Evolutionary conservation across 2,329 filamentous ascomycete species (phyloP).

Genomic region (Dothiorella sarmentorum): DNA sequence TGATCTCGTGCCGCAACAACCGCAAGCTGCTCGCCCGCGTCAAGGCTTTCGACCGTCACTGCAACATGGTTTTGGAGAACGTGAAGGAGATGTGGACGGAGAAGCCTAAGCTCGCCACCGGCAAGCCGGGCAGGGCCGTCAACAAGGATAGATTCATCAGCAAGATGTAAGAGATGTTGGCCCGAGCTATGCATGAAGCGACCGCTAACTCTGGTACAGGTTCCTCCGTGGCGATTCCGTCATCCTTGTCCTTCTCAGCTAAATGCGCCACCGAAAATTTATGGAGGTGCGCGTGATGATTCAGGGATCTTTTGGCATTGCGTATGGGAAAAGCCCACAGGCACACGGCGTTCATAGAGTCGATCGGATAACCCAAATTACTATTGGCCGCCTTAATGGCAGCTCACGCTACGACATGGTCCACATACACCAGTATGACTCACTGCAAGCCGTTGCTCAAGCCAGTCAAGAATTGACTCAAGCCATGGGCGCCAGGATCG

Average conservation of each 20-base stretch:
- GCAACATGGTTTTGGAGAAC: slow-evolving; percentile 98
- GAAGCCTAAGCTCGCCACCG: slow-evolving; percentile 74
- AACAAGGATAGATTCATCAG: slow-evolving; percentile 99
- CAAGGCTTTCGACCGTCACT: slow-evolving; percentile 97
- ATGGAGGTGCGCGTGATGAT: slow-evolving; percentile 12
- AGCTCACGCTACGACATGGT: background rate
- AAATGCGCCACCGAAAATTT: slow-evolving; percentile 4
- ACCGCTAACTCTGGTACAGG: slow-evolving; percentile 44
- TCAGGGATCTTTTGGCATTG: slow-evolving; percentile 14
- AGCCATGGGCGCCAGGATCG: slow-evolving; percentile 73
- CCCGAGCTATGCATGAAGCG: background rate
- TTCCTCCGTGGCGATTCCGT: slow-evolving; percentile 86
- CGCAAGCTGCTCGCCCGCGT: slow-evolving; percentile 95
- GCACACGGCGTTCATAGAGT: slow-evolving; percentile 18
- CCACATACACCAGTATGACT: slow-evolving; percentile 1
- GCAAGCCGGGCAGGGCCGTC: slow-evolving; percentile 83
- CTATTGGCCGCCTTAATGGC: background rate
- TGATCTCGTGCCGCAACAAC: slow-evolving; percentile 98
- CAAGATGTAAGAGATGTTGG: slow-evolving; percentile 73
- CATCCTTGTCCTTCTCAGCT: slow-evolving; percentile 81
- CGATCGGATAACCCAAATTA: slow-evolving; percentile 20
- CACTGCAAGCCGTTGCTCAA: slow-evolving; percentile 38
- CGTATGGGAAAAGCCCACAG: slow-evolving; percentile 14
- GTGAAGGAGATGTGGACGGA: slow-evolving; percentile 99
- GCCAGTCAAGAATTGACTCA: slow-evolving; percentile 79